phyloP scores from a whole-genome alignment of 345 rosid genomes.

The Salix purpurea region DNA sequence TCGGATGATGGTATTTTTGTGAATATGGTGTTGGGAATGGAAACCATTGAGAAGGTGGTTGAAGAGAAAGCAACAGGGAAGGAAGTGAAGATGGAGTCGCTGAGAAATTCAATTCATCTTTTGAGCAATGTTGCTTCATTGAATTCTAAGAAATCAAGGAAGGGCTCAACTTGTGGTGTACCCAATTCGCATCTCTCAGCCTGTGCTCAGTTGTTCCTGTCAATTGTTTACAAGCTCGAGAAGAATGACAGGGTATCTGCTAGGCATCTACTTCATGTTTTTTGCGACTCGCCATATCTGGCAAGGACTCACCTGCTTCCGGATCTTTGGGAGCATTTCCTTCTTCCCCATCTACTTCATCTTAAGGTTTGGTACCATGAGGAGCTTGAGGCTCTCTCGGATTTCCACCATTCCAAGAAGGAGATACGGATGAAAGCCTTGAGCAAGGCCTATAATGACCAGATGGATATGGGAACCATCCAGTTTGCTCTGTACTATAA shows the following conservation, averaged over 20 bases:
- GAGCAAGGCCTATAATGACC: constrained; percentile 38
- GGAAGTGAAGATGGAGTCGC: constrained; percentile 25
- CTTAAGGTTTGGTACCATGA: constrained; percentile 55
- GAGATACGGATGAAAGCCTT: constrained; percentile 35
- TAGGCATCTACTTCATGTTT: constrained; percentile 52
- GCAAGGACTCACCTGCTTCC: constrained; percentile 58
- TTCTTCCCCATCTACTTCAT: constrained; percentile 69
- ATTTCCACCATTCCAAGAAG: constrained; percentile 15
- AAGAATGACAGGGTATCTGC: constrained; percentile 48
- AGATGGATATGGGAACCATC: constrained; percentile 47
- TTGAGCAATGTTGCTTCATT: constrained; percentile 42
- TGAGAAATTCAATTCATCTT: constrained; percentile 34
- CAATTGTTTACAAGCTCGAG: constrained; percentile 54
- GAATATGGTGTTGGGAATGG: constrained; percentile 38
- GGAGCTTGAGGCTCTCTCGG: constrained; percentile 40
- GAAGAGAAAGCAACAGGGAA: constrained; percentile 16
- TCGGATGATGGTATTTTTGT: constrained; percentile 25
- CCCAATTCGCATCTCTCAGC: constrained; percentile 57
- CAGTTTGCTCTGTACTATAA: constrained; percentile 51
- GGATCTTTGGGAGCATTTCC: constrained; percentile 65
- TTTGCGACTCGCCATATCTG: constrained; percentile 47
- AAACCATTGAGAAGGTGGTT: constrained; percentile 39
- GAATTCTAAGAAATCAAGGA: constrained; percentile 33
- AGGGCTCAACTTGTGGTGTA: constrained; percentile 38
- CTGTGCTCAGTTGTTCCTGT: constrained; percentile 52